Conservation (phyloP, 2,329 filamentous ascomycete species). For the Colletotrichum limetticola region DNA sequence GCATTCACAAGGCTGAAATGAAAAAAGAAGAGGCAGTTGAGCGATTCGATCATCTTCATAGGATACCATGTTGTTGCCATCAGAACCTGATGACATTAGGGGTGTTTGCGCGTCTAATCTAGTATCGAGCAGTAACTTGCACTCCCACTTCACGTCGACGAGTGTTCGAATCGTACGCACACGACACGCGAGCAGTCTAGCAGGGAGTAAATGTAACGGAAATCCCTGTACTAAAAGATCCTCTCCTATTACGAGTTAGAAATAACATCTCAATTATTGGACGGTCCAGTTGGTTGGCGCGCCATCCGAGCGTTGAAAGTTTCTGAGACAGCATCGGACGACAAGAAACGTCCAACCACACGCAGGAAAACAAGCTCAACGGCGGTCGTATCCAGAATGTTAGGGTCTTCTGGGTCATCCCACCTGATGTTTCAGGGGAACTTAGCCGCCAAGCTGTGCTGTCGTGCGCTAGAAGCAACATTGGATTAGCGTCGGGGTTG, state of each 20-base stretch:
- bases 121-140: background rate
- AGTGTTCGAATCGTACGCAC: background rate
- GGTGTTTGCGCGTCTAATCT: background rate
- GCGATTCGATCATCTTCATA: background rate
- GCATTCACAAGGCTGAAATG: background rate
- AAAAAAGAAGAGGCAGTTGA: background rate
- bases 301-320: constrained; percentile 12
- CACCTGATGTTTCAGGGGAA: constrained; percentile 24
- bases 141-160: background rate
- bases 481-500: constrained; percentile 14
- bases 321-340: constrained; percentile 5
- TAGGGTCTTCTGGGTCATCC: background rate
- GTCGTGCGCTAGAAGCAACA: constrained; percentile 2
- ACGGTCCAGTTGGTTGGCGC: background rate
- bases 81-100: too few relatives aligned
- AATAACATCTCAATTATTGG: background rate
- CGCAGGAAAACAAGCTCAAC: background rate
- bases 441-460: background rate
- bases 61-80: background rate
- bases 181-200: background rate
- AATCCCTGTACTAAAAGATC: background rate
- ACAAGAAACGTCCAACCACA: background rate
- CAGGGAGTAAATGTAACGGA: too few relatives aligned
- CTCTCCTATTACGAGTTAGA: background rate
- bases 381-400: background rate